A percentile compares a stretch with the other conserved stretches of the same genome.
phyloP scores from a whole-genome alignment of 306 rosid species.

The Purshia tridentata region DNA sequence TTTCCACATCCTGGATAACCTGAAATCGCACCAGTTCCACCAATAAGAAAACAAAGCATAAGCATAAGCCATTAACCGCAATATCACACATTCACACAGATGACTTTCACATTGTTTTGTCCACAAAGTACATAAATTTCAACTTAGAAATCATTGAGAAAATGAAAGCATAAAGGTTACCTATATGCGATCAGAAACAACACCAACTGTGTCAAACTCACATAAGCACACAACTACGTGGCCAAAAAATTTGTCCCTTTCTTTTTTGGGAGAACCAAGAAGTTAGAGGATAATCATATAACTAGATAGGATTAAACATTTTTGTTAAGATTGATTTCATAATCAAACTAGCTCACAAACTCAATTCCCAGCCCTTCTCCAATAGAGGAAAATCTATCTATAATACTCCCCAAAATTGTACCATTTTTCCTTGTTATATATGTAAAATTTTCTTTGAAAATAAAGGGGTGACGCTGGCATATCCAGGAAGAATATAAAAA shows the following conservation, averaged over 20 bases:
- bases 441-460: too few species aligned
- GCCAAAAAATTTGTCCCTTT: too few species aligned
- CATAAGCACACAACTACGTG: background rate
- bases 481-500: background rate
- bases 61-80: background rate
- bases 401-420: too few species aligned
- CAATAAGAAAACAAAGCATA: conserved; percentile 18
- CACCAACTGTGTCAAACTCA: background rate
- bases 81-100: background rate
- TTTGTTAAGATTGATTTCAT: too few species aligned
- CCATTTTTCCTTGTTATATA: too few species aligned
- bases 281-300: too few species aligned
- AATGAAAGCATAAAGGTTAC: conserved; percentile 4
- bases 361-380: too few species aligned
- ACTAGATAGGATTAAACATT: too few species aligned
- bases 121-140: conserved; percentile 1
- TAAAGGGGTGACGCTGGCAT: background rate
- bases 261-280: too few species aligned
- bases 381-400: too few species aligned
- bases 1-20: conserved; percentile 92
- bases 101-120: conserved; percentile 2
- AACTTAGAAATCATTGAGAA: conserved; percentile 13
- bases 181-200: conserved; percentile 7
- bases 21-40: conserved; percentile 30
- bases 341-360: too few species aligned